Evolutionary conservation across 352 stramenopile genomes (phyloP).

Genomic region (Phytopythium delawarense): DNA sequence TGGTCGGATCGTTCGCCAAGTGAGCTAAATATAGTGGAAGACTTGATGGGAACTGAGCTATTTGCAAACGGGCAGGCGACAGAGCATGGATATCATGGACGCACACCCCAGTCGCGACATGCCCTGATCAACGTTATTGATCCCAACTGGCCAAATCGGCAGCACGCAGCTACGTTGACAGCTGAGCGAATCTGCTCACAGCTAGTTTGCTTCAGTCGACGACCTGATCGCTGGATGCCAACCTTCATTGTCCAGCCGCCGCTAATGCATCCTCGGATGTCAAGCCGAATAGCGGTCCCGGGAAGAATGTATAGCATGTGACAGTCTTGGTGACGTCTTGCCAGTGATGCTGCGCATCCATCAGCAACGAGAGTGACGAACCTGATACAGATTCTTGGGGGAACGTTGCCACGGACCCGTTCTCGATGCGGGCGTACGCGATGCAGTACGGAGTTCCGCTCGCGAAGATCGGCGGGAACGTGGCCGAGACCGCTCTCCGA

Average conservation of each 20-base stretch:
- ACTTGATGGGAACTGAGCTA: too few relatives aligned
- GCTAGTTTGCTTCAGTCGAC: background rate
- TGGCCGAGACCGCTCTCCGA: background rate
- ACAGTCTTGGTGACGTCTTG: background rate
- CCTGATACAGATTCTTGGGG: background rate
- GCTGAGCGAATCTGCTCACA: too few relatives aligned
- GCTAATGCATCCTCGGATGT: background rate
- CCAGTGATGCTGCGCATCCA: slow-evolving; percentile 1
- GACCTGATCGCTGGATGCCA: background rate
- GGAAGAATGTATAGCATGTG: background rate
- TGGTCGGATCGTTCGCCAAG: too few relatives aligned
- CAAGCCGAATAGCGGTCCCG: background rate
- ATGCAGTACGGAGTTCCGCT: slow-evolving; percentile 4
- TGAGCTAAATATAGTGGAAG: too few relatives aligned
- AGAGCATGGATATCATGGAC: too few relatives aligned
- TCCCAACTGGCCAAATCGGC: too few relatives aligned
- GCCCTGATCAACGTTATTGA: too few relatives aligned
- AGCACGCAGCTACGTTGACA: too few relatives aligned
- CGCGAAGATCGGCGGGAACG: background rate
- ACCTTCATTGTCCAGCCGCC: background rate
- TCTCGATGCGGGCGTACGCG: slow-evolving; percentile 1
- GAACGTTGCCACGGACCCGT: background rate
- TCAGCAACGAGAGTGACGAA: background rate
- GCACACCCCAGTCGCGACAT: too few relatives aligned
- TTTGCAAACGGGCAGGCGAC: too few relatives aligned